Evolutionary conservation across 139 green algal species (phyloP).

Genomic region (Chlamydomonas asymmetrica): DNA sequence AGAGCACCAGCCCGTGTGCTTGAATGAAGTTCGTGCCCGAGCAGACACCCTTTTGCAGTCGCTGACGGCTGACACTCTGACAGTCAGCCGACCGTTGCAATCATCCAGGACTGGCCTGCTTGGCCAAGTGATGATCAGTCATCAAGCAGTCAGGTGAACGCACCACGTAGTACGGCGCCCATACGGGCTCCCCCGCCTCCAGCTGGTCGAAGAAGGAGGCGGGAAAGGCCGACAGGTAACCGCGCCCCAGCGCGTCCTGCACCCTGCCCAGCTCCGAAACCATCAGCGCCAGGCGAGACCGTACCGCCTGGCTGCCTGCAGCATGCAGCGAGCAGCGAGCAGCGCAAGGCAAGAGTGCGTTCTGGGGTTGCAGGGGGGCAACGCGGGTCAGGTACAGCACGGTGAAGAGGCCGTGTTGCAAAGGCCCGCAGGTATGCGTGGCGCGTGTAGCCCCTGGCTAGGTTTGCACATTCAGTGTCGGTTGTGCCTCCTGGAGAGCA

Average conservation of each 20-base stretch:
- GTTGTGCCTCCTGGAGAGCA: background rate
- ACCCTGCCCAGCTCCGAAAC: slow-evolving; percentile 33
- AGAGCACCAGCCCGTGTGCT: too few relatives aligned
- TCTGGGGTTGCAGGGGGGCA: too few relatives aligned
- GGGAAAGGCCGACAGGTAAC: slow-evolving; percentile 74
- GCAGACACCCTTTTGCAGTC: too few relatives aligned
- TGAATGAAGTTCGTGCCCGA: too few relatives aligned
- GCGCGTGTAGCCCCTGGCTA: background rate
- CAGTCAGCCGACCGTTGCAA: too few relatives aligned
- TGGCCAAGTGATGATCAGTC: too few relatives aligned
- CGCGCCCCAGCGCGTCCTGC: slow-evolving; percentile 24
- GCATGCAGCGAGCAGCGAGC: too few relatives aligned
- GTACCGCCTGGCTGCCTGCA: slow-evolving; percentile 16
- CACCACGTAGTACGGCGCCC: slow-evolving; percentile 67
- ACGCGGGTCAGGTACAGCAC: background rate
- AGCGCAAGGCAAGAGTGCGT: too few relatives aligned
- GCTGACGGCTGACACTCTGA: too few relatives aligned
- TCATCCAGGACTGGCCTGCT: too few relatives aligned
- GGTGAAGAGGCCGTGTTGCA: background rate
- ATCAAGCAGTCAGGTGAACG: too few relatives aligned
- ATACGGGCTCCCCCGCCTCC: slow-evolving; percentile 57
- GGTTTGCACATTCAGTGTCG: background rate
- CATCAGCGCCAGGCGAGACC: slow-evolving; percentile 7
- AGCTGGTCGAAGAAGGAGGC: slow-evolving; percentile 60
- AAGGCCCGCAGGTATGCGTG: background rate